Evolutionary conservation across 2,329 filamentous ascomycete genomes (phyloP), one percentile per base, ranked within the genome.

Genomic region (Lachnellula hyalina): DNA sequence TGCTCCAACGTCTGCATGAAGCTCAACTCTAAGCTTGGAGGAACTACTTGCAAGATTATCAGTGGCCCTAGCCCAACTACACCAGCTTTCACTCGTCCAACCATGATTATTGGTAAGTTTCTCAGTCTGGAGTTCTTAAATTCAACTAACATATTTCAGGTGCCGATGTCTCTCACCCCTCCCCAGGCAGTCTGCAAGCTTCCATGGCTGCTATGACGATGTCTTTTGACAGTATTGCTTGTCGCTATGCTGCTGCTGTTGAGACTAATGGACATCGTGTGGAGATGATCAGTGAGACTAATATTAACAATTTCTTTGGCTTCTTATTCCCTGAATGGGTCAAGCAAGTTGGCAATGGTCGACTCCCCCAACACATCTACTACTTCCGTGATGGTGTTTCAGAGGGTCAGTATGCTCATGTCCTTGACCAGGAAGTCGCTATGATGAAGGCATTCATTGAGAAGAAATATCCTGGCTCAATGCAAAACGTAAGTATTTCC

Each of bases 1-100:
- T 87, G 89, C 65, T 94, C 89, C 1, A 99, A 99, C 59, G 90
- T 99, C 0, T 82, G 85, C 60, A 94, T 99, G 90, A 99, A 99
- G 75, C 84, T 99, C 61, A 97, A 99, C 65, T 88, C 90, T 3
- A 99, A 99, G 75, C 80, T 99, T 2, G 94, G 94, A 14, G 94
- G 94, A 5, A 80, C 83, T 0, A 96, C 90, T 1, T 85, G 74
- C 57, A 49, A 77, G 55, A 45, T 56, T 19, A 54, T 62, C 42
- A 48, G 53, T 17, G 53, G 53, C 32, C 9, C n/a, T 0, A 59
- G 54, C 6, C 36, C 51, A 12, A 17, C 47, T 28, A 58, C 48
- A 65, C 68, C 17, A 2, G 77, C 75, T 58, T 80, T 79, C 63
- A 67, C 68, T 1, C 68, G 66, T 0, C 80, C 84, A 0, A 94